Conservation (phyloP, 106 monocot genomes). For the Dactylorhiza incarnata region DNA sequence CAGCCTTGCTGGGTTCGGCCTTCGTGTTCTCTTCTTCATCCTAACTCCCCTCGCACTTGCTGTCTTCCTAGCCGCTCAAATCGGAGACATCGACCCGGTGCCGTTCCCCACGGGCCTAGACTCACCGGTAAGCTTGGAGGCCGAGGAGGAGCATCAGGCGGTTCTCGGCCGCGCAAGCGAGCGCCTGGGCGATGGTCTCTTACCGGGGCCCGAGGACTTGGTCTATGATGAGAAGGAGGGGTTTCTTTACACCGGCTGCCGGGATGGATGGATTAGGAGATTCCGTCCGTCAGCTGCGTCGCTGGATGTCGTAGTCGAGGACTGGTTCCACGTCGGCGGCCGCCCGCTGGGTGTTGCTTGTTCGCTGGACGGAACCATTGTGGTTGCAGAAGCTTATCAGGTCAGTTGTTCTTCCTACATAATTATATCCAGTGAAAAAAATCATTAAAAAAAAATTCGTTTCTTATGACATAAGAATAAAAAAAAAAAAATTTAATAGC, state of each 20-base stretch:
- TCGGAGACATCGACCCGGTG: slow-evolving; percentile 24
- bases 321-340: slow-evolving; percentile 43
- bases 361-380: slow-evolving; percentile 21
- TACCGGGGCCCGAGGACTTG: slow-evolving; percentile 54
- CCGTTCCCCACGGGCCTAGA: slow-evolving; percentile 25
- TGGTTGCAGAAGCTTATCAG: slow-evolving; percentile 44
- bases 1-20: background rate
- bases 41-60: background rate
- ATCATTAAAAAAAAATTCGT: too few species aligned
- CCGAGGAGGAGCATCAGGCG: slow-evolving; percentile 11
- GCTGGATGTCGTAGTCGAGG: slow-evolving; percentile 14
- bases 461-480: too few species aligned
- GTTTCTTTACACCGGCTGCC: slow-evolving; percentile 51
- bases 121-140: slow-evolving; percentile 7
- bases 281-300: slow-evolving; percentile 7
- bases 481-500: too few species aligned
- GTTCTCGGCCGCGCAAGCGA: slow-evolving; percentile 18
- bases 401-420: slow-evolving; percentile 8
- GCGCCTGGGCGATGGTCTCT: slow-evolving; percentile 42
- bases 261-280: slow-evolving; percentile 57
- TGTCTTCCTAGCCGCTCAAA: background rate
- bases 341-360: slow-evolving; percentile 45
- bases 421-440: too few species aligned
- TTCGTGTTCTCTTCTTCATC: background rate
- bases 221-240: slow-evolving; percentile 36